Evolutionary conservation across 2,329 filamentous ascomycete genomes (phyloP), one percentile per base, ranked within the genome.

Genomic region (Ascochyta viciae-villosae): DNA sequence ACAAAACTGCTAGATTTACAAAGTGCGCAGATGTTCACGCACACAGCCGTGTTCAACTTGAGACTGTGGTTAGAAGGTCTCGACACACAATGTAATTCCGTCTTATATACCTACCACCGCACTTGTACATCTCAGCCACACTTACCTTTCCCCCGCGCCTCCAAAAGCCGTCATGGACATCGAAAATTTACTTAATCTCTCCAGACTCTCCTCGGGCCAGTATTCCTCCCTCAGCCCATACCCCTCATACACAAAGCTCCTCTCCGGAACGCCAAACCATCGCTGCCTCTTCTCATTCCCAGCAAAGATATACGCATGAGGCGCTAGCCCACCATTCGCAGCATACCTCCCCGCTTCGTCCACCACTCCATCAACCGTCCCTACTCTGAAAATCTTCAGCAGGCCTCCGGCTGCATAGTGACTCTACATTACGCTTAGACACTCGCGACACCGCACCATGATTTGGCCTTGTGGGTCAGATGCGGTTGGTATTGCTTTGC

Each of bases 221-320:
- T 19, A 31, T 6, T 19, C 40, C 40, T 22, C 38, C 5, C 15
- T 40, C 23, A 23, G 23, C 12, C 23, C 22, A 40, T 26, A 26
- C 13, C 38, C 23, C 15, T 40, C 13, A n/a, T 40, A 40, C 23
- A 40, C 38, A 23, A 40, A 23, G 24, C 23, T n/a, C 22, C 38
- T 13, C 13, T 13, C 23, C 8, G 23, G 23, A 24, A 40, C 12
- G 4, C 12, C 48, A 80, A 57, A 61, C 78, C 81, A 19, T 62
- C 58, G 51, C 65, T 52, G 46, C 74, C 77, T 77, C 44, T 74
- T 76, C 39, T 50, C 46, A 12, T 31, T 34, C 13, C 50, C 34
- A 57, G 54, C 57, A 26, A 68, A 83, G 43, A 81, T 78, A 65
- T 82, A 78, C n/a, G 77, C 72, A 62, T 81, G 78, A 1, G 80